These are phyloP conservation scores for Cucumis cinereus DNA, from an alignment of 306 rosid genomes.

Conservation along the genomic window DNA sequence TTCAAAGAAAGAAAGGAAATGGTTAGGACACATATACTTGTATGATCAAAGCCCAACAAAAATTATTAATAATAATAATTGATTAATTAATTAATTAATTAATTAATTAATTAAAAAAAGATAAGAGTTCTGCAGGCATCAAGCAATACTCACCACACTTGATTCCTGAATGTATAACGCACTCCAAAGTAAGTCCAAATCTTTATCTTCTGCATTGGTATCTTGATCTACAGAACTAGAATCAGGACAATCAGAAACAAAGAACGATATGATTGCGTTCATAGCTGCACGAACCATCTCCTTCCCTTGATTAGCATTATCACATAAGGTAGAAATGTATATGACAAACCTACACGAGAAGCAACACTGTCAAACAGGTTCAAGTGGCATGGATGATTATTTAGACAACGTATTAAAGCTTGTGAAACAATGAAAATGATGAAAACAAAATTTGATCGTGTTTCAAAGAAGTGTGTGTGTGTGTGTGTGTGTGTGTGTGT, in stretches of 20 bases:
- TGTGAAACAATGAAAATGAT: neutral
- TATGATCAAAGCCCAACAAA: neutral
- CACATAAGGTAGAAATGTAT: constrained; percentile 64
- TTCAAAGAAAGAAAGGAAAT: neutral
- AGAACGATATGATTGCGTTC: constrained; percentile 38
- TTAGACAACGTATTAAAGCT: neutral
- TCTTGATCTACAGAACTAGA: constrained; percentile 28
- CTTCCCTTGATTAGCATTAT: constrained; percentile 57
- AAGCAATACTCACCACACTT: constrained; percentile 30
- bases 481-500: no score
- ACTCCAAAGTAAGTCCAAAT: constrained; percentile 64
- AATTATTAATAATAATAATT: no score
- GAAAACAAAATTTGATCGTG: neutral
- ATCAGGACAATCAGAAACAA: constrained; percentile 38
- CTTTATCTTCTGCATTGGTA: constrained; percentile 29
- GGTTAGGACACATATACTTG: neutral
- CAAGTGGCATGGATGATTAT: neutral
- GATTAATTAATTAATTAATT: no score
- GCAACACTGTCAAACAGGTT: constrained; percentile 13
- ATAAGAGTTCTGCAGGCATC: neutral
- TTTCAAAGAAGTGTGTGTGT: neutral
- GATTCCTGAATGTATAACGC: constrained; percentile 63
- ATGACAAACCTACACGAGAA: constrained; percentile 46
- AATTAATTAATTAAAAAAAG: neutral
- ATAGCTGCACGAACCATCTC: constrained; percentile 44